phyloP scores from a whole-genome alignment of 1,139 yeast genomes.

The Geotrichum cucujoidarum region DNA sequence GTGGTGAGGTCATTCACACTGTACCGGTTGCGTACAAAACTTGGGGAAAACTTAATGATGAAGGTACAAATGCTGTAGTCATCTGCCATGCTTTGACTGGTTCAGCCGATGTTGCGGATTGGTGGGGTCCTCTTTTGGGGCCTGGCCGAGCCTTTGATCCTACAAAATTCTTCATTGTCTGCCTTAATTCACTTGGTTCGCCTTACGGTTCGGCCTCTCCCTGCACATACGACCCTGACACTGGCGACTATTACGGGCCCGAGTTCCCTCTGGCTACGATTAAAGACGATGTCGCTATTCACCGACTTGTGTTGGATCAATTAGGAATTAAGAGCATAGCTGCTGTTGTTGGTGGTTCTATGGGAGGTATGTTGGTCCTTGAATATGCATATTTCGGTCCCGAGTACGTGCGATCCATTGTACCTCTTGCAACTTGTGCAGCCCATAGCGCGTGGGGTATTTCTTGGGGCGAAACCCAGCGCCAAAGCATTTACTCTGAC shows the following conservation, averaged over 20 bases:
- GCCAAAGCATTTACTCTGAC: constrained; percentile 92
- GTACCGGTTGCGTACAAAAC: constrained; percentile 95
- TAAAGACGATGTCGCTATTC: constrained; percentile 83
- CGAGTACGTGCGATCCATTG: constrained; percentile 61
- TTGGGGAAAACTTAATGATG: constrained; percentile 77
- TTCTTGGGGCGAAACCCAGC: constrained; percentile 97
- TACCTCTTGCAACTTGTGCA: constrained; percentile 91
- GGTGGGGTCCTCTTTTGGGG: constrained; percentile 98
- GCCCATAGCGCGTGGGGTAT: constrained; percentile 98
- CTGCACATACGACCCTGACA: constrained; percentile 64
- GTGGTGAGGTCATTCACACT: constrained; percentile 66
- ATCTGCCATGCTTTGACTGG: constrained; percentile 96
- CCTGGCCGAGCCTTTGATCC: constrained; percentile 88
- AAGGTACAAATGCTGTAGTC: constrained; percentile 68
- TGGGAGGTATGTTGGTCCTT: constrained; percentile 98
- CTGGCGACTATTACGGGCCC: constrained; percentile 81
- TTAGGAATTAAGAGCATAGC: constrained; percentile 74
- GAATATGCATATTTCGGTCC: constrained; percentile 78
- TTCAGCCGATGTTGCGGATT: constrained; percentile 88
- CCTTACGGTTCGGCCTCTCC: constrained; percentile 97
- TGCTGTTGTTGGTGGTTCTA: constrained; percentile 89
- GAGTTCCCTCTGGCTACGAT: constrained; percentile 90
- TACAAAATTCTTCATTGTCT: constrained; percentile 72
- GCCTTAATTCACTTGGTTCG: constrained; percentile 87
- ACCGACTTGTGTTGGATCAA: constrained; percentile 63